Evolutionary conservation across 1,284 basidiomycete species (phyloP).

Genomic region (Ganoderma sp.): DNA sequence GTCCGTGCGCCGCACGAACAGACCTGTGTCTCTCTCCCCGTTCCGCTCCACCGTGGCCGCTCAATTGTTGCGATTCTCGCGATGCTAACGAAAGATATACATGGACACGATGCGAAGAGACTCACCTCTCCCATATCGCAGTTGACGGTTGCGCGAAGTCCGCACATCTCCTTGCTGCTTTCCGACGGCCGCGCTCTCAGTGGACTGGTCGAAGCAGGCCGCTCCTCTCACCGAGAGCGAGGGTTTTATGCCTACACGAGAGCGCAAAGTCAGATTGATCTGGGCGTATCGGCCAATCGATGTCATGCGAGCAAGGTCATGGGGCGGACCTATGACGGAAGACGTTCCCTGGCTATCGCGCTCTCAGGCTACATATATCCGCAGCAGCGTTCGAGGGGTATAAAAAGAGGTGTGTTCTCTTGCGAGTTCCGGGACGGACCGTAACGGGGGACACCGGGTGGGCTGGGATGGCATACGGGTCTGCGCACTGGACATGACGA

Average conservation of each 20-base stretch:
- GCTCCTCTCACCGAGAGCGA: not conserved
- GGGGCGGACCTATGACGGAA: not conserved
- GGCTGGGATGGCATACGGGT: no score
- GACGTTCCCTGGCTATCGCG: not conserved
- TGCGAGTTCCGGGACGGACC: no score
- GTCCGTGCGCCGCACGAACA: not conserved
- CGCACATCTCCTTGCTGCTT: constrained; percentile 10
- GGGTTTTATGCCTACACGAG: not conserved
- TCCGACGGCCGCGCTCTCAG: not conserved
- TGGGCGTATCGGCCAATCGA: not conserved
- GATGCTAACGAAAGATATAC: not conserved
- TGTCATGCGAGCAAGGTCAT: not conserved
- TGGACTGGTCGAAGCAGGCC: not conserved
- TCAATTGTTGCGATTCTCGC: not conserved
- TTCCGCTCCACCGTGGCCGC: not conserved
- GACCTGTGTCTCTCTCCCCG: not conserved
- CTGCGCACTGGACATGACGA: no score
- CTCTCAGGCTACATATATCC: not conserved
- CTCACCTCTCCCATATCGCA: constrained; percentile 69
- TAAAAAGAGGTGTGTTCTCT: no score
- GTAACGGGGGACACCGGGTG: no score
- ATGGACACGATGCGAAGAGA: not conserved
- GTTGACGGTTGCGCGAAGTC: constrained; percentile 55
- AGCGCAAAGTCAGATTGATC: not conserved
- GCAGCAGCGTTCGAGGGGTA: no score